A percentile compares a stretch with the other conserved stretches of the same genome.
These are phyloP conservation scores for Babjeviella inositovora DNA, from an alignment of 805 yeast species.

Conservation along the genomic window DNA sequence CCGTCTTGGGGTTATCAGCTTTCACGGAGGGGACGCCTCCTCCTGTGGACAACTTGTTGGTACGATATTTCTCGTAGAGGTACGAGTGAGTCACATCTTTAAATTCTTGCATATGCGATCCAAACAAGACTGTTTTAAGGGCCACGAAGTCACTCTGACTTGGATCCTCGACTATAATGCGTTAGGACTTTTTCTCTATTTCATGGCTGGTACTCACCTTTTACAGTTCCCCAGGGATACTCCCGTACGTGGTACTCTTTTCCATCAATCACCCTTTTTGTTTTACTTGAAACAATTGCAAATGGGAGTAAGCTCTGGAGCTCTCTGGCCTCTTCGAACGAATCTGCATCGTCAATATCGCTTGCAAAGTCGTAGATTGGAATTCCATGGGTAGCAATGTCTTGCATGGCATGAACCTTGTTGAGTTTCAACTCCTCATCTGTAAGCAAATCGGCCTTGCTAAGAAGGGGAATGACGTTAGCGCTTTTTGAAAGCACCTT, in stretches of 20 bases:
- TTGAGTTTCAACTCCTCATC: constrained; percentile 36
- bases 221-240: constrained; percentile 58
- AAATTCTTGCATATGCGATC: constrained; percentile 1
- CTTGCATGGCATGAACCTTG: constrained; percentile 38
- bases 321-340: constrained; percentile 10
- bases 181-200: too few species aligned
- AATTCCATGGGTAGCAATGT: constrained; percentile 39
- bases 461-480: constrained; percentile 71
- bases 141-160: constrained; percentile 5
- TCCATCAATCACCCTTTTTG: constrained; percentile 11
- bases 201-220: constrained; percentile 26
- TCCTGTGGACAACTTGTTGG: not conserved
- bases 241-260: constrained; percentile 27
- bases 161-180: constrained; percentile 24
- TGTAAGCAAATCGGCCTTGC: constrained; percentile 70
- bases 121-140: constrained; percentile 7
- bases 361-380: constrained; percentile 61
- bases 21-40: not conserved
- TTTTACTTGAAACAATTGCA: constrained; percentile 47
- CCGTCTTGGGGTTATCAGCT: too few species aligned
- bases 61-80: constrained; percentile 1
- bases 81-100: constrained; percentile 1
- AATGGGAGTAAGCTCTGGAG: constrained; percentile 41
- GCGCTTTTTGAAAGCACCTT: constrained; percentile 52
- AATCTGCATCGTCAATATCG: constrained; percentile 37